Conservation (phyloP, 495 filamentous ascomycete species). For the Lentithecium fluviatile region DNA sequence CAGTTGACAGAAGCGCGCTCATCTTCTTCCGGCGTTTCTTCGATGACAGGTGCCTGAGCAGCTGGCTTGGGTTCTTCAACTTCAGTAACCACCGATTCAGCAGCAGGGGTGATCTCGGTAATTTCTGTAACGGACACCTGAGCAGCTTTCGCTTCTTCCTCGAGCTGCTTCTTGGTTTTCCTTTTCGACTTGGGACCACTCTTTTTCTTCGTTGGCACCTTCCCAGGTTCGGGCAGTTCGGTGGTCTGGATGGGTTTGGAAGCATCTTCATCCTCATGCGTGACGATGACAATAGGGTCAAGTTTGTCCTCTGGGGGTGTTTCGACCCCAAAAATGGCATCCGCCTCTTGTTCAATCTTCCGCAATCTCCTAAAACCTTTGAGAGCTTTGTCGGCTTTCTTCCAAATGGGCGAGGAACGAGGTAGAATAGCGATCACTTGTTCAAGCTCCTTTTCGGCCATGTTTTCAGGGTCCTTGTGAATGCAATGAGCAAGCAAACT, state of each 20-base stretch:
- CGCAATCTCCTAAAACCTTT: conserved; percentile 51
- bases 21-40: conserved; percentile 39
- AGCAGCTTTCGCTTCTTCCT: conserved; percentile 66
- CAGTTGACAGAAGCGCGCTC: conserved; percentile 54
- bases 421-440: conserved; percentile 46
- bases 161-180: conserved; percentile 72
- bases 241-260: conserved; percentile 46
- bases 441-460: conserved; percentile 45
- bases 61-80: conserved; percentile 40
- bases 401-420: conserved; percentile 63
- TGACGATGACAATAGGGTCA: conserved; percentile 26
- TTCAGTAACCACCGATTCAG: conserved; percentile 43
- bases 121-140: conserved; percentile 33
- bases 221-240: conserved; percentile 35
- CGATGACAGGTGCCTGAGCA: conserved; percentile 29
- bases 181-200: conserved; percentile 55
- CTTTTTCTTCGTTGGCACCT: conserved; percentile 44
- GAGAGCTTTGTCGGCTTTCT: conserved; percentile 55
- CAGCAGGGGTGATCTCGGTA: conserved; percentile 46
- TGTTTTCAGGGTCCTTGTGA: conserved; percentile 47
- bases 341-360: conserved; percentile 74
- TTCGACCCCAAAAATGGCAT: conserved; percentile 54
- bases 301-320: conserved; percentile 22
- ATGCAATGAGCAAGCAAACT: conserved; percentile 42
- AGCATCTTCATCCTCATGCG: conserved; percentile 46